A percentile compares a stretch with the other conserved stretches of the same genome.
phyloP scores from a whole-genome alignment of 768 basidiomycete genomes.

The Tubosaeta sp. region DNA sequence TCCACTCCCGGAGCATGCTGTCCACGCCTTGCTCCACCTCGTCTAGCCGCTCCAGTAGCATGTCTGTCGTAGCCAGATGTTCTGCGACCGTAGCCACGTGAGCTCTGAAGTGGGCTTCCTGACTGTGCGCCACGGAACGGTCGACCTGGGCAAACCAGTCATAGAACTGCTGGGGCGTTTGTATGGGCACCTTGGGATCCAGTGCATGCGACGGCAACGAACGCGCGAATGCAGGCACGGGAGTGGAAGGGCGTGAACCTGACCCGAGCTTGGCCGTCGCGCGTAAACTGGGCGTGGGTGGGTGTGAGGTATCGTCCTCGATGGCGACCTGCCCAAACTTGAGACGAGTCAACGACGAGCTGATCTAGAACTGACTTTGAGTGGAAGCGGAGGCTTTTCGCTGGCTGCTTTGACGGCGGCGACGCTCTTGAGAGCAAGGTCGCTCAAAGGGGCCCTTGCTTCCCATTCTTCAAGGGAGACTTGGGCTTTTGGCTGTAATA shows the following conservation, averaged over 20 bases:
- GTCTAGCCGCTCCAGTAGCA: constrained; percentile 65
- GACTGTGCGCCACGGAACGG: constrained; percentile 84
- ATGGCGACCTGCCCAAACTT: constrained; percentile 39
- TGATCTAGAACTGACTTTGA: constrained; percentile 54
- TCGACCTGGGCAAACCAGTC: constrained; percentile 95
- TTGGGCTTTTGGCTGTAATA: constrained; percentile 37
- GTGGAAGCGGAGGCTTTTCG: constrained; percentile 60
- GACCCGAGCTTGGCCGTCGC: constrained; percentile 35
- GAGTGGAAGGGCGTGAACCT: constrained; percentile 46
- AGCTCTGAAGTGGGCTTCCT: constrained; percentile 87
- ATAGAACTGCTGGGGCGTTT: constrained; percentile 93
- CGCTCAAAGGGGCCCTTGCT: constrained; percentile 67
- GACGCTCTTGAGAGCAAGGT: constrained; percentile 65
- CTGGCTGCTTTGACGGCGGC: constrained; percentile 55
- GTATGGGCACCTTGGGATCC: constrained; percentile 73
- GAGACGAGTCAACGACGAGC: constrained; percentile 16
- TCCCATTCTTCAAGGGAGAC: constrained; percentile 92
- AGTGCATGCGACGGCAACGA: constrained; percentile 45
- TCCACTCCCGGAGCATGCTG: constrained; percentile 81
- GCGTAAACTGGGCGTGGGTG: constrained; percentile 35
- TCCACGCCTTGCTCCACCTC: constrained; percentile 71
- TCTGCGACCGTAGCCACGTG: constrained; percentile 74
- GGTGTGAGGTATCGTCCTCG: constrained; percentile 33
- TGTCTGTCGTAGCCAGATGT: constrained; percentile 76
- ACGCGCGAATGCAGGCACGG: constrained; percentile 18